Conservation (phyloP, 1,284 basidiomycete genomes). For the Papiliotrema laurentii region DNA sequence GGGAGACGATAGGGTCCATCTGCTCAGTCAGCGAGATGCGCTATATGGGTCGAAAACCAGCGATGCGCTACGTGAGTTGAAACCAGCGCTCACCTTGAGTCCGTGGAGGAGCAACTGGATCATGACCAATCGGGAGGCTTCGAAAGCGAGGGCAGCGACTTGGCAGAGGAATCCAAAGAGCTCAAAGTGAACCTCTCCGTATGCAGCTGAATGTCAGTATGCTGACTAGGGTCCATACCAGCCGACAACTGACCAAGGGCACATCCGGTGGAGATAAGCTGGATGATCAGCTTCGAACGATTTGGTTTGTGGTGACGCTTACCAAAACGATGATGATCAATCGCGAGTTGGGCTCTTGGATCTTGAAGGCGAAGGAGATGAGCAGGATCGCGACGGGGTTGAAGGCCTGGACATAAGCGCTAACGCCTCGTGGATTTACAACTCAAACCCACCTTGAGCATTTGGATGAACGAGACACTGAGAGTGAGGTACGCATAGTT, state of each 20-base stretch:
- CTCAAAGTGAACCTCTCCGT: constrained; percentile 82
- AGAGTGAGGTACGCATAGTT: constrained; percentile 94
- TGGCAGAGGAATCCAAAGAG: constrained; percentile 80
- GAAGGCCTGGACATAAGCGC: constrained; percentile 64
- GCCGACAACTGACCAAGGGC: constrained; percentile 63
- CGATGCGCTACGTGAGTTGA: neutral
- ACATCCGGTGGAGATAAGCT: constrained; percentile 85
- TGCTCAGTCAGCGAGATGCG: constrained; percentile 14
- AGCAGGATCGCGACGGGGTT: constrained; percentile 93
- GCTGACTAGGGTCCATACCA: constrained; percentile 7
- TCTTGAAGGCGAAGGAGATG: constrained; percentile 84
- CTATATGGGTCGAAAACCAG: no score
- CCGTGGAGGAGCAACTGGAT: constrained; percentile 93
- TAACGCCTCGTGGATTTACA: neutral
- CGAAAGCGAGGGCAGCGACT: constrained; percentile 65
- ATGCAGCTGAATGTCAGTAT: constrained; percentile 44
- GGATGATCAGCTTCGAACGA: constrained; percentile 2
- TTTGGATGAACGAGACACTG: constrained; percentile 90
- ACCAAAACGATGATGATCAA: constrained; percentile 73
- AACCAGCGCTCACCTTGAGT: constrained; percentile 56
- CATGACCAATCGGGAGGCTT: constrained; percentile 74
- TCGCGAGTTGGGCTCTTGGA: constrained; percentile 79
- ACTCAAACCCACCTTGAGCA: constrained; percentile 72
- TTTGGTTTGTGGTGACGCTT: constrained; percentile 12
- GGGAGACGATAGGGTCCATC: constrained; percentile 92